These are phyloP conservation scores for Flaveria linearis DNA, from an alignment of 129 eudicot genomes.

Conservation along the genomic window DNA sequence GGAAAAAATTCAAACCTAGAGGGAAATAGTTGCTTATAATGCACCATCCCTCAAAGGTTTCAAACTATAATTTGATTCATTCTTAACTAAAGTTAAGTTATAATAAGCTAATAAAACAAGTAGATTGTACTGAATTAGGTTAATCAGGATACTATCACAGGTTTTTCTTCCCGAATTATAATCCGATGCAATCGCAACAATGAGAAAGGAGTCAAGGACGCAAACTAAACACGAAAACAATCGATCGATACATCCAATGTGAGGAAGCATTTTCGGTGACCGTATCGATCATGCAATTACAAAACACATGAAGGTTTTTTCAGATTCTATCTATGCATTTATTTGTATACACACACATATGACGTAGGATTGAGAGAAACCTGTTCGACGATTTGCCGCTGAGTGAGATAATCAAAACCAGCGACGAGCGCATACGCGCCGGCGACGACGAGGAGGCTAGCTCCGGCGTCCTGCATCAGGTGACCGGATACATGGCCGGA, in stretches of 20 bases:
- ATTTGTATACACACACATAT: neutral
- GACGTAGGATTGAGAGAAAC: conserved; percentile 36
- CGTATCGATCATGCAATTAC: neutral
- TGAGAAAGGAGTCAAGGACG: neutral
- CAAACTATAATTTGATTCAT: neutral
- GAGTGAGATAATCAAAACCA: conserved; percentile 65
- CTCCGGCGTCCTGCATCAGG: conserved; percentile 69
- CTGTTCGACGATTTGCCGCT: conserved; percentile 66
- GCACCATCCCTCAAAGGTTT: too few species aligned
- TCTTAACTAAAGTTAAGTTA: neutral
- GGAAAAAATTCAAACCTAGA: too few species aligned
- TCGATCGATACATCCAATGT: neutral
- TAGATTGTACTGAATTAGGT: conserved; percentile 11
- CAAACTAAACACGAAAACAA: conserved; percentile 10
- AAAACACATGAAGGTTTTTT: neutral
- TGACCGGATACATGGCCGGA: conserved; percentile 28
- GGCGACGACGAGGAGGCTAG: conserved; percentile 51
- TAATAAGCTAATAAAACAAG: neutral
- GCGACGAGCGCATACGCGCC: conserved; percentile 80
- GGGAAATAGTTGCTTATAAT: too few species aligned
- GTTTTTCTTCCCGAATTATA: too few species aligned
- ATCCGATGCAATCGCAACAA: too few species aligned
- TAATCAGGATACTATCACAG: neutral
- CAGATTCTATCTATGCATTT: neutral
- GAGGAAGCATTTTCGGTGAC: neutral